These are phyloP conservation scores for Moesziomyces aphidis DNA, from an alignment of 1,284 basidiomycete genomes.

Conservation along the genomic window DNA sequence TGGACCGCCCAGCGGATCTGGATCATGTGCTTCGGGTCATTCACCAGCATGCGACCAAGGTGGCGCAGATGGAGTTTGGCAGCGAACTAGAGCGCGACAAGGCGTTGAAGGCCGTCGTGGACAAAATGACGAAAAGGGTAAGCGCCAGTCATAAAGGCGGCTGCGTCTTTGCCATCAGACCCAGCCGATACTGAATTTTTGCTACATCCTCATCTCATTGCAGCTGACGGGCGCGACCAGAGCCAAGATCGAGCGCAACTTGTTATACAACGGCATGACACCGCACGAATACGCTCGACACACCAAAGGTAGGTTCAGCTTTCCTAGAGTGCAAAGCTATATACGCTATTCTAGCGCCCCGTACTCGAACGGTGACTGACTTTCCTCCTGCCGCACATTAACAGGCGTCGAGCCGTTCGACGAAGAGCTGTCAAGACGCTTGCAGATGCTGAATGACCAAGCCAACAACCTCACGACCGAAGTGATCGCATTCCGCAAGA, in stretches of 20 bases:
- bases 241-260: slow-evolving; percentile 43
- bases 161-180: background rate
- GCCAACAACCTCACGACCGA: slow-evolving; percentile 42
- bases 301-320: slow-evolving; percentile 33
- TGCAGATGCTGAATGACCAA: slow-evolving; percentile 39
- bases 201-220: background rate
- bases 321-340: too few species aligned
- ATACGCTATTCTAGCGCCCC: too few species aligned
- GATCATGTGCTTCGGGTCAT: slow-evolving; percentile 34
- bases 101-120: slow-evolving; percentile 29
- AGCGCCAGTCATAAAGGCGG: slow-evolving; percentile 1
- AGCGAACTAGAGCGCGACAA: slow-evolving; percentile 38
- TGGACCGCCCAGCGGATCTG: slow-evolving; percentile 38
- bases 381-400: background rate
- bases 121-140: slow-evolving; percentile 38
- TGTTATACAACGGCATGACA: slow-evolving; percentile 44
- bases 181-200: background rate
- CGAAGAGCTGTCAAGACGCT: slow-evolving; percentile 35
- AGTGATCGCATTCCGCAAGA: slow-evolving; percentile 39
- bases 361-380: background rate
- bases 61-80: slow-evolving; percentile 50
- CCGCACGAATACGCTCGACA: slow-evolving; percentile 32
- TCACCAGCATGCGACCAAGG: slow-evolving; percentile 35
- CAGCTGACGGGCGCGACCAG: slow-evolving; percentile 38
- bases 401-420: slow-evolving; percentile 43